Conservation (phyloP, 2,329 filamentous ascomycete genomes). For the Colletotrichum karsti region DNA sequence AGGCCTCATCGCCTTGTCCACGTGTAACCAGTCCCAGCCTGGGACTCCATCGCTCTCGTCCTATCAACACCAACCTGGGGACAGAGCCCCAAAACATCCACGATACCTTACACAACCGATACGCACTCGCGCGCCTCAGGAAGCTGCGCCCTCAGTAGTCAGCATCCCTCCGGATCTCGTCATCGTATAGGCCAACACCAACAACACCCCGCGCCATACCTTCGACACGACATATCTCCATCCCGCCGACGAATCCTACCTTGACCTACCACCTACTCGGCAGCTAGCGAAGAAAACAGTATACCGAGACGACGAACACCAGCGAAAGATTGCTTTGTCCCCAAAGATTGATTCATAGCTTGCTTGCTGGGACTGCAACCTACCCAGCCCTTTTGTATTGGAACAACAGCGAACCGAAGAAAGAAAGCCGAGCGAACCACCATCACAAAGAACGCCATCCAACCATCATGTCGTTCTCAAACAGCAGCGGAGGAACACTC, state of each 20-base stretch:
- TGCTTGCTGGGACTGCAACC: slow-evolving; percentile 4
- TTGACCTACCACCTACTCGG: slow-evolving; percentile 4
- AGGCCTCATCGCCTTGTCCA: slow-evolving; percentile 26
- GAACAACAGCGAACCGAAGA: neutral
- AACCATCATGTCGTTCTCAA: slow-evolving; percentile 65
- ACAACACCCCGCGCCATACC: slow-evolving; percentile 6
- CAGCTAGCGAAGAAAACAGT: slow-evolving; percentile 25
- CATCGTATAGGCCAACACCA: neutral
- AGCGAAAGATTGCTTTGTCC: slow-evolving; percentile 23
- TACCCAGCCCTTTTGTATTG: slow-evolving; percentile 17
- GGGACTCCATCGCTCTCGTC: neutral
- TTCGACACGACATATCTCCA: slow-evolving; percentile 12
- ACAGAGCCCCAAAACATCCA: slow-evolving; percentile 10
- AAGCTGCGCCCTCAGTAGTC: slow-evolving; percentile 13
- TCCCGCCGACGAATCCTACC: slow-evolving; percentile 17
- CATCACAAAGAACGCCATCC: slow-evolving; percentile 8
- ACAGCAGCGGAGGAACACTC: slow-evolving; percentile 76
- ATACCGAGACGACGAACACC: slow-evolving; percentile 20
- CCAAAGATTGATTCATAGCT: slow-evolving; percentile 11
- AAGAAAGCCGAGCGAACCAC: slow-evolving; percentile 2
- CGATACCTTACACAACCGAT: slow-evolving; percentile 7
- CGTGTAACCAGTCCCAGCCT: slow-evolving; percentile 14
- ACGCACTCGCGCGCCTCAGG: neutral
- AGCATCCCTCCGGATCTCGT: neutral
- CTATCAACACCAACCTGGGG: slow-evolving; percentile 3